phyloP scores from a whole-genome alignment of 208 protist species.

The Trypanosoma theileri region DNA sequence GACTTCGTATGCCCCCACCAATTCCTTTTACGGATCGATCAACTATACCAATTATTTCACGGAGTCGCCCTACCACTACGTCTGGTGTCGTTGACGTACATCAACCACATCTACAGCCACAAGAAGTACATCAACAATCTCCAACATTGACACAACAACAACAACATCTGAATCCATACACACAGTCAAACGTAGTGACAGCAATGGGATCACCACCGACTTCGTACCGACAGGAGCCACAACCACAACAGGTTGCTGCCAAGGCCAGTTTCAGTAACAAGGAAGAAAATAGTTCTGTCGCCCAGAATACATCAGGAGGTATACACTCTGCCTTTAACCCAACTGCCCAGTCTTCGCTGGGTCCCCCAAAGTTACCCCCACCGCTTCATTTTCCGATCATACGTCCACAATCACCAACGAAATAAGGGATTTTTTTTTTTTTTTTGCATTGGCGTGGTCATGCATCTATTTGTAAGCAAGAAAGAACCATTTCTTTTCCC shows the following conservation, averaged over 20 bases:
- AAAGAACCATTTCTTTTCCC: not conserved
- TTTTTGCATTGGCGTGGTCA: not conserved
- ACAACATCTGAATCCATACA: not conserved
- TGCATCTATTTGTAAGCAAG: not conserved
- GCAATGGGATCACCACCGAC: not conserved
- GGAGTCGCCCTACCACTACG: not conserved
- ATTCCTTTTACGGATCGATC: not conserved
- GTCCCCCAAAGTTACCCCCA: slow-evolving; percentile 38
- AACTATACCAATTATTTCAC: not conserved
- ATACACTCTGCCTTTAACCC: not conserved
- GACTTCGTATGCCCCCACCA: too few relatives aligned
- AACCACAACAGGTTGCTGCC: not conserved
- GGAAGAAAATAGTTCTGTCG: slow-evolving; percentile 2
- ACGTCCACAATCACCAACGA: slow-evolving; percentile 17
- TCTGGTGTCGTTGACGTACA: too few relatives aligned
- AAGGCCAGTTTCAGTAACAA: not conserved
- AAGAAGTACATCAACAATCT: not conserved
- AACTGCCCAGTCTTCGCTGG: not conserved
- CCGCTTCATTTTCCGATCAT: slow-evolving; percentile 62
- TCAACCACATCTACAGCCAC: not conserved
- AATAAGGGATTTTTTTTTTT: slow-evolving; percentile 15
- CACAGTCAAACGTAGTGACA: not conserved
- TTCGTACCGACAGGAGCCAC: not conserved
- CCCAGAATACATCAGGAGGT: not conserved
- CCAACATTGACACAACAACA: not conserved